Evolutionary conservation across 352 stramenopile species (phyloP), one percentile per base, ranked within the genome.

Genomic region (Phytophthora cactorum): DNA sequence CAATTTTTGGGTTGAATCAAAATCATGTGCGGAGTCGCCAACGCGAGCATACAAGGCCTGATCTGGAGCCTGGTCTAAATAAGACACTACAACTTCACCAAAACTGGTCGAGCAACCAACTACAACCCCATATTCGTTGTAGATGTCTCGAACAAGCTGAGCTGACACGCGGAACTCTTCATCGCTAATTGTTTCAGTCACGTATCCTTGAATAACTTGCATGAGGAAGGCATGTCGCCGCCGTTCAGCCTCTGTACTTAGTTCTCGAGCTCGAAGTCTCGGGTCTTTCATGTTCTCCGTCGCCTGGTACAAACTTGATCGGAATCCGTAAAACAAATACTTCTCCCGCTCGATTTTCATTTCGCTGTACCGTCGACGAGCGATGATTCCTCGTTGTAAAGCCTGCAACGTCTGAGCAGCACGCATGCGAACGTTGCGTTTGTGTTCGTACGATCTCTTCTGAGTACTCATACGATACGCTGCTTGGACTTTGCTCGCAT

Each of bases 401-500:
- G 86, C 80, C 59, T 94, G 86, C 4, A 92, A 72, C 22, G 90
- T 68, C n/a, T 75, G 71, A 25, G 78, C 86, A 4, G 86, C 86
- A 7, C 78, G 75, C 25, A 82, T 55, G 12, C 81, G 79, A 7
- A 82, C 76, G 29, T 82, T 66, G 14, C 78, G 70, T 43, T 82
- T 79, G 41, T 72, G 62, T 0, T 66, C 47, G 41, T 92, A 94
- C 41, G 75, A 73, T 34, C 75, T 78, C n/a, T 84, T 77, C 25
- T 91, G 75, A 31, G 74, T 75, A 29, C 80, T 89, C 86, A 94
- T 94, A 6, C 84, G 86, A 46, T 75, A 94, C 4, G 75, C 64
- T 3, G 82, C 81, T 62, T 94, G 86, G 0, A 94, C 59, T 63
- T 92, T 92, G 52, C 78, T 90, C 12, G 86, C 86, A 28, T 85